Base-by-base conservation (phyloP, 164 flowering plant genomes). In the Kalanchoe fedtschenkoi region DNA sequence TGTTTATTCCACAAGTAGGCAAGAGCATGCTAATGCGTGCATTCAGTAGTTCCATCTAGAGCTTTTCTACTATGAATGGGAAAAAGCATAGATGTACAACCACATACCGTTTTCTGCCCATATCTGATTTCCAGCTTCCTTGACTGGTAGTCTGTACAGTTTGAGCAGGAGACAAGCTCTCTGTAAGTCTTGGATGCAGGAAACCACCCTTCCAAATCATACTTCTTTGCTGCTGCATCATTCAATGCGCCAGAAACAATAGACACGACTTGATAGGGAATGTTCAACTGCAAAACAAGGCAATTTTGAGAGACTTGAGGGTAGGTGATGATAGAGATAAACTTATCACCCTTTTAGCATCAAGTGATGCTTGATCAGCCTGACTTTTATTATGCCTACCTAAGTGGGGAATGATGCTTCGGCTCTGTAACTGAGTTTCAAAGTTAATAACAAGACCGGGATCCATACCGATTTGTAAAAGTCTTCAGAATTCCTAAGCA, bases 181-280 rank as follows among this genome's bases (percentile, higher is more conserved):
- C 92, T 83, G 65, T 82, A 88, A 6, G 97, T 80, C 63, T 77
- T 74, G n/a, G 99, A 93, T 64, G 97, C 86, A 66, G 97, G 99
- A 66, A 83, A 93, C 96, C 96, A 88, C 28, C 74, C 96, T 78
- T 93, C 99, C 74, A 93, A 76, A 72, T 90, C 99, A 69, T 82
- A 88, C 74, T 90, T 93, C 78, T 93, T 93, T 3, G 99, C 96
- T 58, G 97, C 97, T 41, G 97, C 95, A 65, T 90, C 96, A 71
- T 93, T 93, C 68, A 93, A 70, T 29, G 97, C 98, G 64, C 98
- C 98, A 54, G 97, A 90, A 63, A 93, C 98, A 66, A 90, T 85
- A 11, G 87, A 62, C 29, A 93, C 97, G 34, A 93, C 69, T 64
- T 78, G 98, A 73, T 88, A 88, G 1, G 96, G 97, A 37, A 93